phyloP scores from a whole-genome alignment of 768 basidiomycete species.

The Hemileccinum impolitum region DNA sequence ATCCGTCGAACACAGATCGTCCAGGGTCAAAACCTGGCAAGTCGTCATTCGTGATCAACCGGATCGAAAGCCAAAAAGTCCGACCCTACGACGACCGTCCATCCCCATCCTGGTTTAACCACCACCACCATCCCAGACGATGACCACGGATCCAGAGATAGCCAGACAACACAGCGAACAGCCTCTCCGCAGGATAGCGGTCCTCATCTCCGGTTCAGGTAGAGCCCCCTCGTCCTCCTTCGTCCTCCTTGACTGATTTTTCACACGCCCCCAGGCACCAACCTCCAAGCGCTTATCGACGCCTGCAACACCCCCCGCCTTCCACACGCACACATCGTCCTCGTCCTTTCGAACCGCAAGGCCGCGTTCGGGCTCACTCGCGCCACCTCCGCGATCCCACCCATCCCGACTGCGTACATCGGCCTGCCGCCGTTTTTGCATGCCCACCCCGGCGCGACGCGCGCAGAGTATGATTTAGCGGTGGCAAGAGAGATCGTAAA shows the following conservation, averaged over 20 bases:
- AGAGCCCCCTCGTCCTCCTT: slow-evolving; percentile 6
- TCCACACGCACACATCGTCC: slow-evolving; percentile 64
- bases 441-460: slow-evolving; percentile 63
- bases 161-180: not conserved
- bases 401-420: slow-evolving; percentile 80
- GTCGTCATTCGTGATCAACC: not conserved
- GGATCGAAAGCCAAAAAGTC: not conserved
- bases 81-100: not conserved
- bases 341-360: slow-evolving; percentile 91
- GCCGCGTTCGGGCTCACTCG: slow-evolving; percentile 85
- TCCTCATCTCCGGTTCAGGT: slow-evolving; percentile 71
- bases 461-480: slow-evolving; percentile 83
- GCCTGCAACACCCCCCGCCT: slow-evolving; percentile 74
- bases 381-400: slow-evolving; percentile 64
- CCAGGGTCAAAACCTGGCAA: too few species aligned
- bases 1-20: not conserved
- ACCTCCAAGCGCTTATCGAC: slow-evolving; percentile 95
- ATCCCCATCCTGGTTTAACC: not conserved
- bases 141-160: not conserved
- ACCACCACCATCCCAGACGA: not conserved
- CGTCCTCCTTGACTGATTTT: not conserved
- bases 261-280: slow-evolving; percentile 60
- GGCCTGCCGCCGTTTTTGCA: slow-evolving; percentile 84
- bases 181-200: slow-evolving; percentile 39
- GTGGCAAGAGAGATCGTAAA: slow-evolving; percentile 65